phyloP scores from a whole-genome alignment of 2,329 filamentous ascomycete genomes.

The Clonostachys solani region DNA sequence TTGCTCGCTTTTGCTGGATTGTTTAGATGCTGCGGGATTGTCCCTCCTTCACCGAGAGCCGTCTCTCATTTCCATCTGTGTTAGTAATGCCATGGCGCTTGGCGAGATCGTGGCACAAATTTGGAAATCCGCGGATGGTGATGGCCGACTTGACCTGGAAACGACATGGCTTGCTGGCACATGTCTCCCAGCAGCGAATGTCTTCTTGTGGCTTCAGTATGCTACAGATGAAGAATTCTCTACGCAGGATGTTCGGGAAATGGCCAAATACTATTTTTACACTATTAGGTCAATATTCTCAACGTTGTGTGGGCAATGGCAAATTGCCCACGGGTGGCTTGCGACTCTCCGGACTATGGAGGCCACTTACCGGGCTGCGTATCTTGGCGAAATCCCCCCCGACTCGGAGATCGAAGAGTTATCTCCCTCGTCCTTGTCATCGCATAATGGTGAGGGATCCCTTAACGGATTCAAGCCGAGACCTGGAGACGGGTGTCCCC shows the following conservation, averaged over 20 bases:
- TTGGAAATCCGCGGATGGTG: too few species aligned
- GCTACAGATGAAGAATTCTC: slow-evolving; percentile 6
- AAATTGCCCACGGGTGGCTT: slow-evolving; percentile 10
- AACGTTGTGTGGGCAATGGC: slow-evolving; percentile 3
- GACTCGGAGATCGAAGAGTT: not conserved
- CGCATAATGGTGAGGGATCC: not conserved
- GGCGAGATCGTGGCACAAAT: slow-evolving; percentile 7
- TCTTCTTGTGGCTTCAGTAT: slow-evolving; percentile 11
- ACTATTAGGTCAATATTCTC: not conserved
- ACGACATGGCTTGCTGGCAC: slow-evolving; percentile 10
- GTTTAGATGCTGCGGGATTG: slow-evolving; percentile 12
- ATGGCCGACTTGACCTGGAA: slow-evolving; percentile 1
- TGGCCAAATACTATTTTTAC: slow-evolving; percentile 4
- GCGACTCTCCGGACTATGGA: slow-evolving; percentile 11
- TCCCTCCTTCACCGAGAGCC: slow-evolving; percentile 11
- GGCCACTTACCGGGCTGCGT: slow-evolving; percentile 12
- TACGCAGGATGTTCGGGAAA: not conserved
- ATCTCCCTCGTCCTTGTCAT: not conserved
- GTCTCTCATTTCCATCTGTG: slow-evolving; percentile 8
- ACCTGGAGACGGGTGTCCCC: slow-evolving; percentile 1
- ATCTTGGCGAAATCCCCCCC: slow-evolving; percentile 7
- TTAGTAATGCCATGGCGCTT: slow-evolving; percentile 9
- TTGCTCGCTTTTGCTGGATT: slow-evolving; percentile 9
- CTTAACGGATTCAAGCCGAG: slow-evolving; percentile 1
- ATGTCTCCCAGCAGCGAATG: slow-evolving; percentile 9